Evolutionary conservation across 331 rosid species (phyloP).

Genomic region (Quercus phellos): DNA sequence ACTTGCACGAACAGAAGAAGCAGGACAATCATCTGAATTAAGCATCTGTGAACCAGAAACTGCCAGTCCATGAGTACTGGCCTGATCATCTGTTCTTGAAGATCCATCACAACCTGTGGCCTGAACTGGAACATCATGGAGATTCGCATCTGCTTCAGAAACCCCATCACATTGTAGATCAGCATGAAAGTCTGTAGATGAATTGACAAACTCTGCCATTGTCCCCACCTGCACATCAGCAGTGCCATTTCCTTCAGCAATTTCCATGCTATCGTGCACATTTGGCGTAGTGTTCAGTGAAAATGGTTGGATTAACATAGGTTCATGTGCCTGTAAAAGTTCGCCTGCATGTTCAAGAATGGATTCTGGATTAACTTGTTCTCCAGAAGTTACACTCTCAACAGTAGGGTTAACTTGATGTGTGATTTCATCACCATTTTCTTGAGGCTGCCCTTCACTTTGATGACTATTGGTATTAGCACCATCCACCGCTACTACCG

Average conservation of each 20-base stretch:
- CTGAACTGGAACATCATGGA: slow-evolving; percentile 41
- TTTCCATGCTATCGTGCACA: slow-evolving; percentile 54
- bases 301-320: slow-evolving; percentile 66
- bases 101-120: slow-evolving; percentile 48
- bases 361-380: slow-evolving; percentile 55
- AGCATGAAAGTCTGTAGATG: slow-evolving; percentile 32
- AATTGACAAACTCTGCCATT: slow-evolving; percentile 33
- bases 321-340: slow-evolving; percentile 45
- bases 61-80: slow-evolving; percentile 31
- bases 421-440: slow-evolving; percentile 44
- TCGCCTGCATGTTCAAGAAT: slow-evolving; percentile 42
- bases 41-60: slow-evolving; percentile 41
- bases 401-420: slow-evolving; percentile 35
- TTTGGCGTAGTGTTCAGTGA: slow-evolving; percentile 42
- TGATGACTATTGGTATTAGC: slow-evolving; percentile 49
- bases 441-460: slow-evolving; percentile 60
- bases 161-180: slow-evolving; percentile 38
- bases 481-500: slow-evolving; percentile 33
- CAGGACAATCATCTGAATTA: slow-evolving; percentile 43
- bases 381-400: slow-evolving; percentile 41
- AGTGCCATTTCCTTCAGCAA: slow-evolving; percentile 48
- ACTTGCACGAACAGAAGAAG: slow-evolving; percentile 43
- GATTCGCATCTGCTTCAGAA: slow-evolving; percentile 38
- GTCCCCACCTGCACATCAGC: slow-evolving; percentile 39
- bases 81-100: slow-evolving; percentile 46